Conservation (phyloP, 2,329 filamentous ascomycete genomes). For the Trichoderma gracile region DNA sequence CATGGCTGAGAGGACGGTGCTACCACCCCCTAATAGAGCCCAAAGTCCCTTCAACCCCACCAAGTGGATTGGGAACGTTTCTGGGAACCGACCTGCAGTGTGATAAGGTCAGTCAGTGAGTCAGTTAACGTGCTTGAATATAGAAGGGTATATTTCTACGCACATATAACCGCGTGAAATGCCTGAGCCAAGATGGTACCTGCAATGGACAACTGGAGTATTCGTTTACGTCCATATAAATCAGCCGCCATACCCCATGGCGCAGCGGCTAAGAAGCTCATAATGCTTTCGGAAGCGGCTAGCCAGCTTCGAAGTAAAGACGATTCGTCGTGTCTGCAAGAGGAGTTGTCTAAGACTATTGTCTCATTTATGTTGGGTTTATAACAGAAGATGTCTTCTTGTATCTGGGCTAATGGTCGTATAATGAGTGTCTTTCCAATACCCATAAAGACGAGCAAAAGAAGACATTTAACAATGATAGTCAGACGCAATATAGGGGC, state of each 20-base stretch:
- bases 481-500: not conserved
- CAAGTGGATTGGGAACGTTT: slow-evolving; percentile 8
- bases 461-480: slow-evolving; percentile 15
- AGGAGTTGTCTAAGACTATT: not conserved
- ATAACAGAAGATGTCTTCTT: slow-evolving; percentile 16
- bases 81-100: slow-evolving; percentile 8
- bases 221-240: slow-evolving; percentile 15
- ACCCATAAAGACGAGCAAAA: not conserved
- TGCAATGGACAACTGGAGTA: slow-evolving; percentile 10
- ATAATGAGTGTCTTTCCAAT: slow-evolving; percentile 17
- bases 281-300: slow-evolving; percentile 1
- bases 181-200: slow-evolving; percentile 12
- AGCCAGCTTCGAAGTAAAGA: slow-evolving; percentile 9
- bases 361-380: not conserved
- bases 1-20: slow-evolving; percentile 15
- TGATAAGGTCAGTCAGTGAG: not conserved
- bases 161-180: slow-evolving; percentile 15
- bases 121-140: slow-evolving; percentile 1
- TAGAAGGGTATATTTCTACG: not conserved
- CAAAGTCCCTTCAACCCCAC: slow-evolving; percentile 13
- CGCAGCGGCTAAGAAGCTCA: slow-evolving; percentile 6
- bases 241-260: slow-evolving; percentile 16
- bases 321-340: not conserved
- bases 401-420: not conserved
- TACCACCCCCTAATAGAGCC: slow-evolving; percentile 7